These are phyloP conservation scores for Arthonia radiata DNA, from an alignment of 495 filamentous ascomycete genomes.

Conservation along the genomic window DNA sequence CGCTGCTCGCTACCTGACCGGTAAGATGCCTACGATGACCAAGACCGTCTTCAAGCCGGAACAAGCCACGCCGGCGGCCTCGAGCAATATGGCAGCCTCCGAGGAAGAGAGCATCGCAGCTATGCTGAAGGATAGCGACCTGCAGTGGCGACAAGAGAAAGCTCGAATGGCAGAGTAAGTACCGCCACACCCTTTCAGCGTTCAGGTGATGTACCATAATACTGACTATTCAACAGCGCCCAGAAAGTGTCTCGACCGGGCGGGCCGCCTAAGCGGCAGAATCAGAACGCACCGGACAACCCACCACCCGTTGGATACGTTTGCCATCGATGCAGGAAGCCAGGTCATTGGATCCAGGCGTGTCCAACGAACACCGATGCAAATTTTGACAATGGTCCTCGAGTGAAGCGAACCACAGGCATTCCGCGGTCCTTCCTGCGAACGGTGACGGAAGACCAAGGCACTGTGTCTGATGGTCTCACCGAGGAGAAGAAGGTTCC, in stretches of 20 bases:
- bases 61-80: constrained; percentile 26
- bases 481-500: constrained; percentile 56
- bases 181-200: constrained; percentile 2
- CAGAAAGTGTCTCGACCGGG: constrained; percentile 33
- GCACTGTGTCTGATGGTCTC: constrained; percentile 40
- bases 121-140: constrained; percentile 61
- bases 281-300: constrained; percentile 61
- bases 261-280: constrained; percentile 28
- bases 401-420: constrained; percentile 84
- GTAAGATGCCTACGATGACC: constrained; percentile 82
- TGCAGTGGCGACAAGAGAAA: constrained; percentile 70
- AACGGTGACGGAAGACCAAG: constrained; percentile 73
- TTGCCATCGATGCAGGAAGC: constrained; percentile 76
- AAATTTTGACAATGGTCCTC: constrained; percentile 69
- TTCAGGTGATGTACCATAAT: constrained; percentile 1
- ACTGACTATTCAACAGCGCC: constrained; percentile 21
- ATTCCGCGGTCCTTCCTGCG: constrained; percentile 85
- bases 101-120: constrained; percentile 82
- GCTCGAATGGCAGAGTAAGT: constrained; percentile 83
- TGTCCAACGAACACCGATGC: constrained; percentile 97
- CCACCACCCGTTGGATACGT: constrained; percentile 81
- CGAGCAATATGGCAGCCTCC: constrained; percentile 47
- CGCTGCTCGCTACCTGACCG: constrained; percentile 86
- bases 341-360: constrained; percentile 86
- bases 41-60: constrained; percentile 60